Percentiles rank a stretch among this genome's conserved stretches.
phyloP scores from a whole-genome alignment of 192 early-diverging fungal genomes.

The Backusella tuberculispora region DNA sequence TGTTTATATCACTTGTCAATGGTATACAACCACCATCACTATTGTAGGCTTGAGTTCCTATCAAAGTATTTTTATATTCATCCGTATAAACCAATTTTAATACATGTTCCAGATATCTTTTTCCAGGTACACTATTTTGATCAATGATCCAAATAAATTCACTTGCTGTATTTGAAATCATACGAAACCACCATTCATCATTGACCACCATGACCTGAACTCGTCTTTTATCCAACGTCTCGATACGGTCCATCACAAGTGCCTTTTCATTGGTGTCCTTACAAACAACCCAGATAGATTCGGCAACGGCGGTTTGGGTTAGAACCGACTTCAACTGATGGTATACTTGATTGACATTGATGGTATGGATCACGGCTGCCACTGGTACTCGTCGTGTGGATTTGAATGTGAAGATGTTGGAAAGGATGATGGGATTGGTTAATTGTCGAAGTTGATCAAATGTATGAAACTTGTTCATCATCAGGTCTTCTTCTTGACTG shows the following conservation, averaged over 20 bases:
- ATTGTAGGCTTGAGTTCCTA: conserved; percentile 47
- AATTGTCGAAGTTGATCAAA: conserved; percentile 13
- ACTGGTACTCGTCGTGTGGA: conserved; percentile 10
- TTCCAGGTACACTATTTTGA: conserved; percentile 49
- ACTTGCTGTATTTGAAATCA: conserved; percentile 34
- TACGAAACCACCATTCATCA: conserved; percentile 11
- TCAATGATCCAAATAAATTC: conserved; percentile 50
- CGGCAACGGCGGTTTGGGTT: conserved; percentile 19
- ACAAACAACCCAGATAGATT: conserved; percentile 23
- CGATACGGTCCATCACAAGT: not conserved
- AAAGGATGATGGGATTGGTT: not conserved
- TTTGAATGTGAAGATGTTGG: not conserved
- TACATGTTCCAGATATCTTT: conserved; percentile 44
- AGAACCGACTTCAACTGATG: conserved; percentile 12
- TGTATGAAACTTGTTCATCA: not conserved
- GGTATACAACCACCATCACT: conserved; percentile 15
- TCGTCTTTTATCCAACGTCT: conserved; percentile 5
- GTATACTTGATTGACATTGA: not conserved
- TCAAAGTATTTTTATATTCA: conserved; percentile 47
- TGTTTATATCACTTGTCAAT: conserved; percentile 4
- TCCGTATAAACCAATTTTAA: conserved; percentile 41
- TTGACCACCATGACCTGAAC: not conserved
- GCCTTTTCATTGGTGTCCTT: not conserved
- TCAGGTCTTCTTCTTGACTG: no score
- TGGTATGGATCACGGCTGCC: conserved; percentile 13